phyloP scores from a whole-genome alignment of 495 filamentous ascomycete species.

The Extremus antarcticus region DNA sequence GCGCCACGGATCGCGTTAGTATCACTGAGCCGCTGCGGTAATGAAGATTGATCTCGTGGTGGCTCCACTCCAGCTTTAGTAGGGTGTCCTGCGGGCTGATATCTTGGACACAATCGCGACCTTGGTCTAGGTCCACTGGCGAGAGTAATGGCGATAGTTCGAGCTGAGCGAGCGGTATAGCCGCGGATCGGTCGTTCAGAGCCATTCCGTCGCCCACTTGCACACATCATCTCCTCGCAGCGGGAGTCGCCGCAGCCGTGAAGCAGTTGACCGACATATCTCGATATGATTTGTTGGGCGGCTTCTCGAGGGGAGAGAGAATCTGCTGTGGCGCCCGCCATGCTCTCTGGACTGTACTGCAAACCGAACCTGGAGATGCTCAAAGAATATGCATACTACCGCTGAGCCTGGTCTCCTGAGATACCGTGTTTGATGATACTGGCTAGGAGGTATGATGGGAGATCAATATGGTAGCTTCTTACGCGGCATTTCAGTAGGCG shows the following conservation, averaged over 20 bases:
- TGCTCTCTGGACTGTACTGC: neutral
- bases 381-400: too few species aligned
- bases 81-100: neutral
- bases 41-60: constrained; percentile 5
- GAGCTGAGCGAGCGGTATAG: constrained; percentile 11
- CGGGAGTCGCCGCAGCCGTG: constrained; percentile 11
- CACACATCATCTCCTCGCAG: constrained; percentile 10
- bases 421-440: too few species aligned
- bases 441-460: too few species aligned
- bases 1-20: neutral
- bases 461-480: too few species aligned
- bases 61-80: neutral
- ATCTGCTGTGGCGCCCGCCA: neutral
- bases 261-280: constrained; percentile 11
- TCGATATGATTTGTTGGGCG: neutral
- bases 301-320: neutral
- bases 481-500: too few species aligned
- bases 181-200: constrained; percentile 2
- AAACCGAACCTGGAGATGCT: too few species aligned
- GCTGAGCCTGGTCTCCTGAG: too few species aligned
- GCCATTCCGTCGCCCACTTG: constrained; percentile 9
- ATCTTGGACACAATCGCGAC: constrained; percentile 8
- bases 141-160: constrained; percentile 11
- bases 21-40: constrained; percentile 12
- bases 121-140: constrained; percentile 6